Percentiles rank a stretch among this genome's conserved stretches.
Evolutionary conservation across 2,329 filamentous ascomycete species (phyloP).

Genomic region (Ophiostoma tasmaniense): DNA sequence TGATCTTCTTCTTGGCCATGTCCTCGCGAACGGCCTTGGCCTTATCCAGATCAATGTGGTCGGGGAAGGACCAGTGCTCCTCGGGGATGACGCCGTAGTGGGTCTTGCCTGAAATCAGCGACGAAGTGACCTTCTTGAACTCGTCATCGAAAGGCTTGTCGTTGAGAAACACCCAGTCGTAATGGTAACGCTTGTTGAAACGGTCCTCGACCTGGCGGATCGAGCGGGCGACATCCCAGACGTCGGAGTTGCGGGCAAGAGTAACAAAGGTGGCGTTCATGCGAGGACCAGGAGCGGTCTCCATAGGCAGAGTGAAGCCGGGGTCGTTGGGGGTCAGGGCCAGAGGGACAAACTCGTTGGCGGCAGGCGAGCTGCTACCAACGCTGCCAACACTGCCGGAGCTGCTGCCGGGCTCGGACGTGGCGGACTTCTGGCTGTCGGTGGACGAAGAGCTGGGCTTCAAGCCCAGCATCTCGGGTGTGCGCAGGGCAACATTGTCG

Average conservation of each 20-base stretch:
- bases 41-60: slow-evolving; percentile 91
- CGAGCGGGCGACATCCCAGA: slow-evolving; percentile 94
- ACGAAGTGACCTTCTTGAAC: slow-evolving; percentile 85
- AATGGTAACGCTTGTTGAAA: slow-evolving; percentile 94
- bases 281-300: slow-evolving; percentile 56
- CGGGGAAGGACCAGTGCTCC: slow-evolving; percentile 96
- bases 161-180: slow-evolving; percentile 99
- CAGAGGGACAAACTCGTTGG: slow-evolving; percentile 33
- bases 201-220: slow-evolving; percentile 96
- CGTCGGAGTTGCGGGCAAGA: slow-evolving; percentile 81
- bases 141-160: slow-evolving; percentile 86
- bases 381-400: slow-evolving; percentile 21
- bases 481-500: slow-evolving; percentile 34
- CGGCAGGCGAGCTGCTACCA: slow-evolving; percentile 25
- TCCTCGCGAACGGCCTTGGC: slow-evolving; percentile 85
- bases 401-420: background rate
- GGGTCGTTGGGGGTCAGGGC: slow-evolving; percentile 43
- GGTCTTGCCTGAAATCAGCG: slow-evolving; percentile 86
- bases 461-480: slow-evolving; percentile 20
- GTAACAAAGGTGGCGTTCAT: slow-evolving; percentile 98
- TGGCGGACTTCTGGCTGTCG: slow-evolving; percentile 5
- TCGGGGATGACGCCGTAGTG: slow-evolving; percentile 81
- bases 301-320: slow-evolving; percentile 44
- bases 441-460: slow-evolving; percentile 21
- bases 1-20: slow-evolving; percentile 91